Evolutionary conservation across 2,329 filamentous ascomycete genomes (phyloP).

Genomic region (Cryphonectria nitschkei): DNA sequence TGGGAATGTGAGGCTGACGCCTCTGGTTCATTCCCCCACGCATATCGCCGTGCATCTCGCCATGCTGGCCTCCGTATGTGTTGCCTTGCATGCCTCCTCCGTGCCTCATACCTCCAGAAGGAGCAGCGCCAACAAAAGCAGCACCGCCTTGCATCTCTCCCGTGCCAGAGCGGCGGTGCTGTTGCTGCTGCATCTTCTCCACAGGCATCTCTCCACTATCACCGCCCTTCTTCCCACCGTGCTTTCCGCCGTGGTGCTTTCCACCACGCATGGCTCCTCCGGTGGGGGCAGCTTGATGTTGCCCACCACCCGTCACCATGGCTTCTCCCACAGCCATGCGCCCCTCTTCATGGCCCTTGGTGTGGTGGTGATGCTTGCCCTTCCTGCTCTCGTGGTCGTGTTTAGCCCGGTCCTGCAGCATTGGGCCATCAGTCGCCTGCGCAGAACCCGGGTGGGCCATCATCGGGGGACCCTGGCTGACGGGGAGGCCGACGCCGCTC

Average conservation of each 20-base stretch:
- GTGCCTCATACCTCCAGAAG: background rate
- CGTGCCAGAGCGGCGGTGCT: background rate
- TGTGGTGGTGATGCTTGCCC: conserved; percentile 1
- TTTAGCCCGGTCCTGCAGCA: background rate
- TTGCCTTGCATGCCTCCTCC: background rate
- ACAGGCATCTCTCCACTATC: background rate
- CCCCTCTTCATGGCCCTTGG: background rate
- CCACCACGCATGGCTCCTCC: background rate
- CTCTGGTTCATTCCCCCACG: background rate
- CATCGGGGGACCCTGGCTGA: background rate
- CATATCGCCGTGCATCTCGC: background rate
- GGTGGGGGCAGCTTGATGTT: background rate
- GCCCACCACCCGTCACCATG: background rate
- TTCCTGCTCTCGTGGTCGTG: background rate
- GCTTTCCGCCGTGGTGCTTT: conserved; percentile 1
- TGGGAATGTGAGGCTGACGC: background rate
- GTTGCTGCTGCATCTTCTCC: background rate
- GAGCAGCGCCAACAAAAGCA: background rate
- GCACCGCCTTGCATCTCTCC: background rate
- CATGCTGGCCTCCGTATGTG: background rate
- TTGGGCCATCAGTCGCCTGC: background rate
- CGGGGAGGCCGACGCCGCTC: background rate
- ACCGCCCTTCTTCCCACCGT: background rate
- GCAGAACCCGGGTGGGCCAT: background rate
- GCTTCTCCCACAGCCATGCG: background rate